Evolutionary conservation across 1,284 basidiomycete genomes (phyloP), one percentile per base, ranked within the genome.

Genomic region (Sphagnurus paluster): DNA sequence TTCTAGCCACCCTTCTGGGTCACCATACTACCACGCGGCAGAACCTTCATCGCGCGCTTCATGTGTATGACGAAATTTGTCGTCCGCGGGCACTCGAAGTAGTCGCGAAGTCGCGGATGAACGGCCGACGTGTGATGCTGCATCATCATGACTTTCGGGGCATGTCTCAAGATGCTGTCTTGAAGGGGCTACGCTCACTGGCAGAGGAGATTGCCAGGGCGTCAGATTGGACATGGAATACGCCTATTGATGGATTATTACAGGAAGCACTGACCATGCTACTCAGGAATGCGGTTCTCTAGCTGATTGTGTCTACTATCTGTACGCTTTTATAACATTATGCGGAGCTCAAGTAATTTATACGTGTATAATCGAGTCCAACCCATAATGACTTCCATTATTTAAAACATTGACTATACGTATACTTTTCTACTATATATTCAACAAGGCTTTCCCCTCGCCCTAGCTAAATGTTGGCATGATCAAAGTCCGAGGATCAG

Each of bases 1-100:
- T 80, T 21, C 68, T 82, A 14, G 67, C 73, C 4, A 64, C 64
- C 2, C 54, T 80, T 26, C 70, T 82, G 16, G 74, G 75, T 5
- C 68, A 78, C 47, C 62, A 64, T 1, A 43, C 48, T 2, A 74
- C 72, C 5, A 75, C 64, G 1, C 59, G 61, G 6, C 57, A 60
- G 2, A 71, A 57, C 3, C 50, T 79, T 4, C 46, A 61, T 2
- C 59, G 57, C n/a, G 74, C 74, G 0, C 61, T 80, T 8, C 52
- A 56, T 13, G 61, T 74, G 13, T 80, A 75, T 53, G 75, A 80
- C 51, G 53, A 60, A 20, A 66, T 79, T 28, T 71, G 78, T 10
- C 60, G 72, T 9, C 77, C 77, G 2, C 56, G 68, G 24, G 71
- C 75, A 0, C 64, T 68, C 7, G 60, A 64, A 35, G 71, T 77